These are phyloP conservation scores for Penicillium samsonianum DNA, from an alignment of 495 filamentous ascomycete species.

Conservation along the genomic window DNA sequence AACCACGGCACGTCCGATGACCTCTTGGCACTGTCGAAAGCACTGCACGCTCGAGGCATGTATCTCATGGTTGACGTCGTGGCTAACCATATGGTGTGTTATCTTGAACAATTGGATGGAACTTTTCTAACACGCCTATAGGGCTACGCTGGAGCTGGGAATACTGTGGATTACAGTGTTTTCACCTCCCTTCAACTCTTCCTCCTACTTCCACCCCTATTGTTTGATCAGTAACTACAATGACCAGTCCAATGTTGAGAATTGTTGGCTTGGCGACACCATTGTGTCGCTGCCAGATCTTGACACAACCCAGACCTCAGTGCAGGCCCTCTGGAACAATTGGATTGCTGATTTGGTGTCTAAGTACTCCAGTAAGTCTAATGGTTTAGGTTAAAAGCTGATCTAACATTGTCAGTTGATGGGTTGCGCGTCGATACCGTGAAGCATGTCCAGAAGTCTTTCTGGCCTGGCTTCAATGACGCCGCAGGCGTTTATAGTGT, in stretches of 20 bases:
- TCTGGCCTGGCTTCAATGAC: slow-evolving; percentile 63
- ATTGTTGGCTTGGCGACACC: slow-evolving; percentile 67
- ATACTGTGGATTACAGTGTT: slow-evolving; percentile 59
- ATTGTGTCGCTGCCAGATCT: slow-evolving; percentile 68
- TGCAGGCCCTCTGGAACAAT: slow-evolving; percentile 58
- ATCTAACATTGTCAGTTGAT: slow-evolving; percentile 51
- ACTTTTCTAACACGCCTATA: slow-evolving; percentile 62
- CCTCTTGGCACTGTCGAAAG: slow-evolving; percentile 57
- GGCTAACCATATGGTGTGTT: slow-evolving; percentile 70
- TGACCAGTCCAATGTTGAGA: slow-evolving; percentile 49
- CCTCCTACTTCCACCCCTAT: slow-evolving; percentile 64
- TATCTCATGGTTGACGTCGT: slow-evolving; percentile 82
- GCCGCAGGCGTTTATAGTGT: slow-evolving; percentile 71
- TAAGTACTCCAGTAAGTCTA: slow-evolving; percentile 59
- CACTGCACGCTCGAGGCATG: slow-evolving; percentile 65
- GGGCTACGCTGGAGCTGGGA: slow-evolving; percentile 59
- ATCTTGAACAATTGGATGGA: slow-evolving; percentile 46
- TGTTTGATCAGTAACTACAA: slow-evolving; percentile 67
- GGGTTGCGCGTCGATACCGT: slow-evolving; percentile 79
- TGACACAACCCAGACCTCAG: slow-evolving; percentile 57
- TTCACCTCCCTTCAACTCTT: slow-evolving; percentile 67
- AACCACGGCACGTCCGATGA: slow-evolving; percentile 67
- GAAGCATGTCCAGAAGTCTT: slow-evolving; percentile 69
- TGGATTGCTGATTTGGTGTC: slow-evolving; percentile 66
- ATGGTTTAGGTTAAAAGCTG: neutral